Conservation (phyloP, 768 basidiomycete species). For the Dendrothele bispora region DNA sequence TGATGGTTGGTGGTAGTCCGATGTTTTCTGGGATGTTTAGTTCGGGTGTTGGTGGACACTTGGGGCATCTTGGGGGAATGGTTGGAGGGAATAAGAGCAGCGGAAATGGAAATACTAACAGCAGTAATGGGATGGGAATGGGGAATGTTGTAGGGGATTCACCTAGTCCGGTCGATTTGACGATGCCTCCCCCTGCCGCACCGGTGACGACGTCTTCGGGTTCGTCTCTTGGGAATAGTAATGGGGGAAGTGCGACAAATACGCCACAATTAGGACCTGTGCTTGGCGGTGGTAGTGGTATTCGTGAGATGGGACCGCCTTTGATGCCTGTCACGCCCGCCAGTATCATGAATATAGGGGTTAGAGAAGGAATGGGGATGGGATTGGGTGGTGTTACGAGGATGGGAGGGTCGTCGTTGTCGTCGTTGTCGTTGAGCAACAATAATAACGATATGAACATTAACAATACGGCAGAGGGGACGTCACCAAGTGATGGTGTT, state of each 20-base stretch:
- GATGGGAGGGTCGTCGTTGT: constrained; percentile 28
- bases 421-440: too few species aligned
- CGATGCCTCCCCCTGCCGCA: constrained; percentile 84
- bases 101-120: not conserved
- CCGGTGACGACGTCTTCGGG: constrained; percentile 22
- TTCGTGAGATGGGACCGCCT: too few species aligned
- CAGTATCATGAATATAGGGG: constrained; percentile 86
- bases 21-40: constrained; percentile 2
- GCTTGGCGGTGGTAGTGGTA: too few species aligned
- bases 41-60: not conserved
- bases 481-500: too few species aligned
- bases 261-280: constrained; percentile 2
- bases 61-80: not conserved
- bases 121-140: not conserved
- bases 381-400: constrained; percentile 19
- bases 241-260: constrained; percentile 2
- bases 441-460: too few species aligned
- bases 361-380: constrained; percentile 51
- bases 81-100: not conserved
- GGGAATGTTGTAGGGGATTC: constrained; percentile 43
- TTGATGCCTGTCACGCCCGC: constrained; percentile 86
- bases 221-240: constrained; percentile 7
- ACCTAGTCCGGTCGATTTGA: constrained; percentile 84
- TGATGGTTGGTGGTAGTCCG: constrained; percentile 20
- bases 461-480: too few species aligned